A percentile compares a stretch with the other conserved stretches of the same genome.
phyloP scores from a whole-genome alignment of 2,329 filamentous ascomycete genomes.

The Dactylellina leptospora region DNA sequence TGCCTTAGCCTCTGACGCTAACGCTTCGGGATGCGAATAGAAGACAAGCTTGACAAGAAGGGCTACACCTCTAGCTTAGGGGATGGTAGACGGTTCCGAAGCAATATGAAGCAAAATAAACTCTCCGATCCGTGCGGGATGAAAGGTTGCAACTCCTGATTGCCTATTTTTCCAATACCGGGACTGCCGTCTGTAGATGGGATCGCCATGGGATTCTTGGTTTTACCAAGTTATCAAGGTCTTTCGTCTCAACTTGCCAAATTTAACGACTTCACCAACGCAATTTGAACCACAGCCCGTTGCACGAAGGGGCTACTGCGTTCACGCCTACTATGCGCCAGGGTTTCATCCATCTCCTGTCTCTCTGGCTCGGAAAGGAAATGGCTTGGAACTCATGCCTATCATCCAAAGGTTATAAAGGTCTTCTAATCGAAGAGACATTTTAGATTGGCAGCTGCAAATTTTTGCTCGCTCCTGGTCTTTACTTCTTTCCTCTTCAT shows the following conservation, averaged over 20 bases:
- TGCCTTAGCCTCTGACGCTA: conserved; percentile 4
- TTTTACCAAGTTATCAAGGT: not conserved
- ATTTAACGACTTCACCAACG: conserved; percentile 16
- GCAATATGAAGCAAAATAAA: conserved; percentile 39
- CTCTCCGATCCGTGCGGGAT: conserved; percentile 42
- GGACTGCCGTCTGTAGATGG: conserved; percentile 21
- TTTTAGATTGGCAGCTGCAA: conserved; percentile 19
- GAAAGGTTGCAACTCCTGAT: conserved; percentile 39
- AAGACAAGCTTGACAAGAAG: conserved; percentile 28
- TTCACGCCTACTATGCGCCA: too few relatives aligned
- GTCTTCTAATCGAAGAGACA: conserved; percentile 13
- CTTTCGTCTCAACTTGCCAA: conserved; percentile 22
- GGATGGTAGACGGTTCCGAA: too few relatives aligned
- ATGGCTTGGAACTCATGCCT: conserved; percentile 7
- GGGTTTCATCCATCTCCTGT: conserved; percentile 1
- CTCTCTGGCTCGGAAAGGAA: conserved; percentile 5
- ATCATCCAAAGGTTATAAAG: conserved; percentile 33
- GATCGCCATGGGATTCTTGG: conserved; percentile 18
- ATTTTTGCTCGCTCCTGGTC: conserved; percentile 16
- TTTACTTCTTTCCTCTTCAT: conserved; percentile 39
- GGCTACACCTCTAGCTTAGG: conserved; percentile 8
- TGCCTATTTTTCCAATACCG: conserved; percentile 10
- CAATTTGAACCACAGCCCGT: conserved; percentile 5
- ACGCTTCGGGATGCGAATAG: conserved; percentile 7
- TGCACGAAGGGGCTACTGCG: conserved; percentile 11